Conservation (phyloP, 2,329 filamentous ascomycete genomes). For the Blastomyces emzantsi region DNA sequence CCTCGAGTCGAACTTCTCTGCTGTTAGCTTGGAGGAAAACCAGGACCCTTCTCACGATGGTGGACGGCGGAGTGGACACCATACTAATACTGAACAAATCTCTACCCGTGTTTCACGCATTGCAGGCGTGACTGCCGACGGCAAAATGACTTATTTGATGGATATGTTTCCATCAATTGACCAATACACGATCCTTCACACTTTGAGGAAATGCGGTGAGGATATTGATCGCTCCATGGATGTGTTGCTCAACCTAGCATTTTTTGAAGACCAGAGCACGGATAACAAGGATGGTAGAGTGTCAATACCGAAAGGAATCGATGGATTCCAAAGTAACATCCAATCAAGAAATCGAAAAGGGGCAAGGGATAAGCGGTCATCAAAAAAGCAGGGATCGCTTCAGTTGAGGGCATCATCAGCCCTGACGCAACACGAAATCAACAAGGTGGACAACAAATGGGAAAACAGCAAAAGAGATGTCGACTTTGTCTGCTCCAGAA, state of each 20-base stretch:
- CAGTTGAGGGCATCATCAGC: constrained; percentile 15
- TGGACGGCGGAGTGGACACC: background rate
- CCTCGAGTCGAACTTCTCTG: constrained; percentile 40
- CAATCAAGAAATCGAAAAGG: constrained; percentile 36
- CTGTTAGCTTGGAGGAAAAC: constrained; percentile 21
- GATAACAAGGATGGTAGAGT: constrained; percentile 39
- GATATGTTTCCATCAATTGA: constrained; percentile 65
- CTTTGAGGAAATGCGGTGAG: constrained; percentile 57
- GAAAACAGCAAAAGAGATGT: constrained; percentile 48
- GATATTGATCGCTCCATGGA: constrained; percentile 66
- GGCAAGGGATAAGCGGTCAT: constrained; percentile 33
- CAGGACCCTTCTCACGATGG: background rate
- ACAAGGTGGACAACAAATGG: constrained; percentile 47
- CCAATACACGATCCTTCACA: constrained; percentile 54
- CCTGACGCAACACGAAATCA: constrained; percentile 21
- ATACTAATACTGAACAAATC: too few relatives aligned
- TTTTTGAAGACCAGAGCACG: constrained; percentile 56
- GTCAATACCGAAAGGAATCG: constrained; percentile 59
- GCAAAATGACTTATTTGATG: constrained; percentile 55
- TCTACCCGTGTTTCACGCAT: background rate
- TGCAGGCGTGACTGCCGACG: constrained; percentile 37
- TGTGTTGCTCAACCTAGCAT: constrained; percentile 68
- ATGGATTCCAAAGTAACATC: constrained; percentile 57
- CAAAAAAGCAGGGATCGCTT: constrained; percentile 23
- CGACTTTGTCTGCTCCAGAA: constrained; percentile 50